Conservation (phyloP, 2,329 filamentous ascomycete species). For the Paecilomyces variotii region DNA sequence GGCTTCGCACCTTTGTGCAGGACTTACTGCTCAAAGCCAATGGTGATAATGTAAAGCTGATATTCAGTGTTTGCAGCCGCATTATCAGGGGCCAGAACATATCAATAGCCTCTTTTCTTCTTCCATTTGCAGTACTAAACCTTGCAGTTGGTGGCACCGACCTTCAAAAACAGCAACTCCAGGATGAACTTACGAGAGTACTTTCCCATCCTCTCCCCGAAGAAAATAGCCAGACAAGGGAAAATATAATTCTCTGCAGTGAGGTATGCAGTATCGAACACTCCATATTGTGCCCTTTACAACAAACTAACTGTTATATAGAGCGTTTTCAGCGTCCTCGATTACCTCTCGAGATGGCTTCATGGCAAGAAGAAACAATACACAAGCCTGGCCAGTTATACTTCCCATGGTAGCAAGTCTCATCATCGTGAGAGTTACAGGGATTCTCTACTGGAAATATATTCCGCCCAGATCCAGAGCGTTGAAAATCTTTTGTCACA, state of each 20-base stretch:
- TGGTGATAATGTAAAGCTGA: slow-evolving; percentile 61
- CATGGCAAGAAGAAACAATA: slow-evolving; percentile 62
- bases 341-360: slow-evolving; percentile 86
- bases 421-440: slow-evolving; percentile 19
- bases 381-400: slow-evolving; percentile 21
- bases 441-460: slow-evolving; percentile 23
- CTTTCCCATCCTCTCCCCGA: slow-evolving; percentile 55
- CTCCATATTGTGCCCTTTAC: neutral
- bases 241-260: slow-evolving; percentile 76
- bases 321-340: slow-evolving; percentile 82
- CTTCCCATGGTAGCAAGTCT: slow-evolving; percentile 19
- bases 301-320: slow-evolving; percentile 26
- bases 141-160: slow-evolving; percentile 66
- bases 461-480: slow-evolving; percentile 42
- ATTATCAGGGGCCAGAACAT: slow-evolving; percentile 81
- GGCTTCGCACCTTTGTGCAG: slow-evolving; percentile 72
- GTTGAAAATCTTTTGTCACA: slow-evolving; percentile 66
- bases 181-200: slow-evolving; percentile 66
- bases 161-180: slow-evolving; percentile 55
- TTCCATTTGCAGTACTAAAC: slow-evolving; percentile 82
- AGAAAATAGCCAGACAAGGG: slow-evolving; percentile 52
- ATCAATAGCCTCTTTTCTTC: slow-evolving; percentile 75
- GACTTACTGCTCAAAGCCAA: slow-evolving; percentile 75
- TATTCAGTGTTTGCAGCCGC: slow-evolving; percentile 75
- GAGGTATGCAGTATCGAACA: slow-evolving; percentile 52